Evolutionary conservation across 257 asterid genomes (phyloP).

Genomic region (Fraxinus excelsior): DNA sequence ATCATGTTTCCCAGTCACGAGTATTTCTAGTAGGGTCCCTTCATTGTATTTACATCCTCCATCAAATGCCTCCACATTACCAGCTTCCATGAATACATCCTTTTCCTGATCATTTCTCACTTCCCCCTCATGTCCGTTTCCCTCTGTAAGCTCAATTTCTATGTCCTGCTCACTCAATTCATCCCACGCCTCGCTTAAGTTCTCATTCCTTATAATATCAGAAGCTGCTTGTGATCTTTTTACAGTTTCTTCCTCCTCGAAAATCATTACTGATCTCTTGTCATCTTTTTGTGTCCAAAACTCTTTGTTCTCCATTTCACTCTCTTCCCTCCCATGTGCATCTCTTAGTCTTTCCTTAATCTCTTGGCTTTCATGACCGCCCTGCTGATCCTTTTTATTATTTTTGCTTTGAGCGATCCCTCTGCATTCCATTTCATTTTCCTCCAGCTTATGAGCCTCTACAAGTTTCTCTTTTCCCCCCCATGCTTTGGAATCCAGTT

Average conservation of each 20-base stretch:
- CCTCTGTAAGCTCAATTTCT: constrained; percentile 36
- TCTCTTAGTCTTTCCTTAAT: constrained; percentile 33
- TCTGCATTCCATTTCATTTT: constrained; percentile 29
- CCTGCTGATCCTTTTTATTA: constrained; percentile 5
- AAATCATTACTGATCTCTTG: constrained; percentile 13
- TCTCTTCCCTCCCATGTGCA: constrained; percentile 26
- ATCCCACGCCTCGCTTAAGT: constrained; percentile 32
- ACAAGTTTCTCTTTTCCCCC: constrained; percentile 26
- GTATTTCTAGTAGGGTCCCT: constrained; percentile 19
- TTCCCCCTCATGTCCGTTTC: constrained; percentile 31
- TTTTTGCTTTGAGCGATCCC: constrained; percentile 15
- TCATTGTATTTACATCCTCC: constrained; percentile 25
- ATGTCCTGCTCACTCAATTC: constrained; percentile 32
- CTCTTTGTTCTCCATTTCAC: constrained; percentile 27
- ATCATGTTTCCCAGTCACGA: constrained; percentile 32
- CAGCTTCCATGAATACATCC: constrained; percentile 31
- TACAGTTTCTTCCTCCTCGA: constrained; percentile 28
- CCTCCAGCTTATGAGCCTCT: constrained; percentile 35
- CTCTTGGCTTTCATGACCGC: constrained; percentile 33
- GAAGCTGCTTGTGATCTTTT: constrained; percentile 27
- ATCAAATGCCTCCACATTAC: constrained; percentile 32
- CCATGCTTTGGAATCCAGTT: constrained; percentile 25
- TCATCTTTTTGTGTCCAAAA: constrained; percentile 27
- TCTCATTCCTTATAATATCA: constrained; percentile 27
- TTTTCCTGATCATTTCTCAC: constrained; percentile 30